Base-by-base conservation (phyloP, 2,329 filamentous ascomycete genomes). In the Microascus cirrosus region DNA sequence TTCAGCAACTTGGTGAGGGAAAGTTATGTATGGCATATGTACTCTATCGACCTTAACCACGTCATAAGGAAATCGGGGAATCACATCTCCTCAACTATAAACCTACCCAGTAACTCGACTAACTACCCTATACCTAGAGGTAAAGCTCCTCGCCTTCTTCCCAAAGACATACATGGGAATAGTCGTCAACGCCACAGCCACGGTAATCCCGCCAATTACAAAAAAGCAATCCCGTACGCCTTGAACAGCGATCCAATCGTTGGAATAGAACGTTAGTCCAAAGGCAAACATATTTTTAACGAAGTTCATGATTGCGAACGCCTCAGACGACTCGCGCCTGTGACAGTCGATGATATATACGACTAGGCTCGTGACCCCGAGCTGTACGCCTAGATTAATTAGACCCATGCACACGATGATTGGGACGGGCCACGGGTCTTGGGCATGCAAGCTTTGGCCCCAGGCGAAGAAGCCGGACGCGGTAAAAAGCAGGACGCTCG, bases 321-420 rank as follows among this genome's bases (percentile, higher is more conserved):
- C 70, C 59, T 73, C 70, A 15, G 68, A 68, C 1, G 70, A 69
- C 54, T 70, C 67, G 45, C 69, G 63, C 18, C 68, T 67, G 62
- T 73, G 71, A 58, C 70, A 71, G 63, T 73, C 71, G 42, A 68
- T 67, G 2, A 72, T 64, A 53, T 73, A 73, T 0, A 70, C 69
- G 2, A 72, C 67, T 1, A 72, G 66, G 6, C 68, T 67, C 0
- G 70, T 71, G 3, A 68, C 69, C 12, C 69, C 69, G 11, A 73
- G 67, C 60, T 72, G 70, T 5, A 71, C 68, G 24, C 71, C 71
- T 13, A 68, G 60, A 54, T 66, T 67, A 58, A 68, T 64, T 32
- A 67, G 55, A 1, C 66, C 66, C 58, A 72, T 63, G 60, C 70
- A 72, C 1, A 73, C 67, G 51, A 73, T 65, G 54, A 67, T 62